Base-by-base conservation (phyloP, 768 basidiomycete genomes). In the Amanita rimosa region DNA sequence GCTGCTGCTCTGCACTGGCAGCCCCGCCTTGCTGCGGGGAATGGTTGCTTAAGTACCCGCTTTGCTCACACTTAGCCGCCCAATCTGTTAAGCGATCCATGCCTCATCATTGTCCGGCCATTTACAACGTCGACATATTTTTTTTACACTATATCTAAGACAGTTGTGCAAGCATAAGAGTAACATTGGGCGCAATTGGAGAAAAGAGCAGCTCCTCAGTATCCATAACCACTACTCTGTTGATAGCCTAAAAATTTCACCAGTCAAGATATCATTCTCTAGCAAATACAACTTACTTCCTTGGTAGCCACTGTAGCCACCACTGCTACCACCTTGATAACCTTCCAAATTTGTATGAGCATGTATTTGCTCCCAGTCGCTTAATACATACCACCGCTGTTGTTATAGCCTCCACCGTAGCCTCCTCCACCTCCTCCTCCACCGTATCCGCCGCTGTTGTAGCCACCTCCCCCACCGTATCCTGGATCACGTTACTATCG, bases 361-460 rank as follows among this genome's bases (percentile, higher is more conserved):
- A 24, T 24, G 22, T 24, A 24, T 5, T 24, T 24, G n/a, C n/a
- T n/a, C n/a, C n/a, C 22, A 24, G 3, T 24, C 5, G 22, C 22
- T 24, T 24, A 24, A 24, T 24, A 24, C 22, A 24, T 24, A 24
- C 22, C 22, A 24, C 65, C 56, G 8, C 62, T 62, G 11, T 60
- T 19, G 46, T 63, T 62, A 8, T 64, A 55, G 6, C 57, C 55
- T 21, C 50, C 48, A 19, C 53, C 53, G 8, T n/a, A n/a, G n/a
- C 52, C 55, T 29, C 54, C 56, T 36, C 57, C 34, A 27, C 53
- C 51, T n/a, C 52, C 55, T 29, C 54, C 56, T 36, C 57, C 34
- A 27, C 53, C 51, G 29, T 29, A 26, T 1, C 26, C 56, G 31
- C 57, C 34, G 29, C 53, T 51, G 8, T 9, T 27, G 26, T 27